Base-by-base conservation (phyloP, 345 rosid species). In the Linum usitatissimum region DNA sequence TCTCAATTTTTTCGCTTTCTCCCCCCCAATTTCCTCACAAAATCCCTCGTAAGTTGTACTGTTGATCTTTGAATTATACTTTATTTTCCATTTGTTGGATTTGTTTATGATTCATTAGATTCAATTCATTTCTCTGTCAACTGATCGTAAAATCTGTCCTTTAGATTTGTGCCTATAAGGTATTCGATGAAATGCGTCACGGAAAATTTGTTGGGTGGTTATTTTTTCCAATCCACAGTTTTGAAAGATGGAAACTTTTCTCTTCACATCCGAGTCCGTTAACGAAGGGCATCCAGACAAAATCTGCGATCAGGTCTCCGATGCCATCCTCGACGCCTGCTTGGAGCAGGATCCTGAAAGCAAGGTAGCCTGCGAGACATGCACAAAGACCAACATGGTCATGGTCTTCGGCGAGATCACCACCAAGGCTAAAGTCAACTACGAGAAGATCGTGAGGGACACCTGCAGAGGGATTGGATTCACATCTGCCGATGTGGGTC, bases 321-420 rank as follows among this genome's bases (percentile, higher is more conserved):
- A 87, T 58, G 91, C 95, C 3, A 84, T 87, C 70, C 91, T 87
- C 36, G 95, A 87, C 71, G 91, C 91, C 48, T 87, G 95, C 63
- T 68, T 87, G 39, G 95, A 83, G 6, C 95, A 87, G 68, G 95
- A 87, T 72, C 88, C 91, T 0, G 91, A 85, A 49, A 87, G 91
- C 84, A 85, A 87, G 68, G 95, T 87, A 4, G 95, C 95, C 0
- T 84, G 94, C 65, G 94, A 83, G 77, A 87, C 90, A 28, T 87
- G 94, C 53, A 82, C 89, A 71, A 86, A 86, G 80, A 86, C 92
- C 17, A 86, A 86, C 56, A 86, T 86, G 92, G 89, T 83, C 42
- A 86, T 86, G 93, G 93, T 86, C 30, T 84, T 84, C 51, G 93
- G 93, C 63, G 89, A 86, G 83, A 84, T 86, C 79, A 86, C 93